phyloP scores from a whole-genome alignment of 805 yeast species.

The Candida ortonii region DNA sequence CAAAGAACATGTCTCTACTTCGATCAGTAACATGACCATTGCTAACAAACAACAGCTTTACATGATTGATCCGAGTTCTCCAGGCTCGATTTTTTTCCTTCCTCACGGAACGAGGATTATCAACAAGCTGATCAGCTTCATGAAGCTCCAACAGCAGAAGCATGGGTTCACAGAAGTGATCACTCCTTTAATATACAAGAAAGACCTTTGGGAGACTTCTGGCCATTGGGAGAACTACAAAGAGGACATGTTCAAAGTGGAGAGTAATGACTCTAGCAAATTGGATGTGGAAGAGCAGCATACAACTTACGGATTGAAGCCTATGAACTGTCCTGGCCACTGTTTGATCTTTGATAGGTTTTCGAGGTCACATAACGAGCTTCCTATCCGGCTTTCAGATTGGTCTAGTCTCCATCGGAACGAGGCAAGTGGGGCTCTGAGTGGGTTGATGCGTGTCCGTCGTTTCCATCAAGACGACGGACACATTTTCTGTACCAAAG shows the following conservation, averaged over 20 bases:
- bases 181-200: constrained; percentile 84
- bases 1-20: constrained; percentile 24
- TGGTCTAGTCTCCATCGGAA: constrained; percentile 91
- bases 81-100: constrained; percentile 88
- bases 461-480: constrained; percentile 98
- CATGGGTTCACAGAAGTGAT: constrained; percentile 90
- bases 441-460: constrained; percentile 90
- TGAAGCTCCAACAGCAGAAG: constrained; percentile 77
- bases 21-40: constrained; percentile 39
- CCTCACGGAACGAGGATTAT: constrained; percentile 91
- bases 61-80: constrained; percentile 76
- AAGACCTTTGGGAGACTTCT: constrained; percentile 80
- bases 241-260: constrained; percentile 91
- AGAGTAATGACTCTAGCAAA: constrained; percentile 45
- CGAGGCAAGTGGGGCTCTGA: constrained; percentile 90
- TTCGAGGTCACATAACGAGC: constrained; percentile 78
- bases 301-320: constrained; percentile 73
- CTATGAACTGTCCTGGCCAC: constrained; percentile 72
- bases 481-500: constrained; percentile 83
- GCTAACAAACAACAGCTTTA: constrained; percentile 72
- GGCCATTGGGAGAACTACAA: constrained; percentile 97
- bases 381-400: constrained; percentile 84
- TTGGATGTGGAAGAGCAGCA: constrained; percentile 37
- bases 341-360: constrained; percentile 75
- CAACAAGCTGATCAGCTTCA: constrained; percentile 73